Evolutionary conservation across 2,329 filamentous ascomycete species (phyloP).

Genomic region (Zymoseptoria crescenta): DNA sequence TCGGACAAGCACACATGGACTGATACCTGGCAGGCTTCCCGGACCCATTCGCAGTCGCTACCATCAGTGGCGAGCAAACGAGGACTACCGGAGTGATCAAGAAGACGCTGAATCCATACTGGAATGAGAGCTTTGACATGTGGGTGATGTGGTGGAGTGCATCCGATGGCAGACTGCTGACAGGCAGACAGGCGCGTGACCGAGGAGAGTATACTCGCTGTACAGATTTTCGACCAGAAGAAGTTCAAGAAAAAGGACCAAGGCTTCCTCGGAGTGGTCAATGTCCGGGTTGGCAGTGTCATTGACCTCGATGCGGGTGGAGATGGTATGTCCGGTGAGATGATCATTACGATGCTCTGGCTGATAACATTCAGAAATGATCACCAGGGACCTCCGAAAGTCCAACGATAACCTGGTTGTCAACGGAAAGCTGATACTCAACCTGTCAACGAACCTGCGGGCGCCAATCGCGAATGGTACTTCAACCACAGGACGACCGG

Average conservation of each 20-base stretch:
- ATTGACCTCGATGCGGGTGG: slow-evolving; percentile 83
- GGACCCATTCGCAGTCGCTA: slow-evolving; percentile 95
- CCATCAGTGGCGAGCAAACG: slow-evolving; percentile 94
- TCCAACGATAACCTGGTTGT: slow-evolving; percentile 97
- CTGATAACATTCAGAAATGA: slow-evolving; percentile 62
- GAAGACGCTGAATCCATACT: slow-evolving; percentile 97
- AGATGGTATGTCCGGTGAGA: slow-evolving; percentile 59
- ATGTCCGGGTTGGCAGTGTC: slow-evolving; percentile 88
- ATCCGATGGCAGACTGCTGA: slow-evolving; percentile 6
- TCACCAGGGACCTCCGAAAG: slow-evolving; percentile 93
- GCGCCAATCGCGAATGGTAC: slow-evolving; percentile 53
- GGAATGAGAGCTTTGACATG: slow-evolving; percentile 99
- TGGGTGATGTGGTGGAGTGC: slow-evolving; percentile 37
- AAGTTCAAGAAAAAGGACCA: slow-evolving; percentile 99
- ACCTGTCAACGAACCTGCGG: slow-evolving; percentile 82
- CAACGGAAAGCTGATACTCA: slow-evolving; percentile 94
- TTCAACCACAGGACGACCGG: slow-evolving; percentile 35
- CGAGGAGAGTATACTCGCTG: slow-evolving; percentile 92
- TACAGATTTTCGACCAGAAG: slow-evolving; percentile 99
- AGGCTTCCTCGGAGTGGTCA: slow-evolving; percentile 95
- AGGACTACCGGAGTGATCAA: slow-evolving; percentile 97
- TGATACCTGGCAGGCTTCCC: slow-evolving; percentile 64
- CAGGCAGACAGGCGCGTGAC: slow-evolving; percentile 61
- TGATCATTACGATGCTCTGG: neutral
- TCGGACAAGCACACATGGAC: slow-evolving; percentile 4